Evolutionary conservation across 768 basidiomycete species (phyloP).

Genomic region (Harrya chromipes): DNA sequence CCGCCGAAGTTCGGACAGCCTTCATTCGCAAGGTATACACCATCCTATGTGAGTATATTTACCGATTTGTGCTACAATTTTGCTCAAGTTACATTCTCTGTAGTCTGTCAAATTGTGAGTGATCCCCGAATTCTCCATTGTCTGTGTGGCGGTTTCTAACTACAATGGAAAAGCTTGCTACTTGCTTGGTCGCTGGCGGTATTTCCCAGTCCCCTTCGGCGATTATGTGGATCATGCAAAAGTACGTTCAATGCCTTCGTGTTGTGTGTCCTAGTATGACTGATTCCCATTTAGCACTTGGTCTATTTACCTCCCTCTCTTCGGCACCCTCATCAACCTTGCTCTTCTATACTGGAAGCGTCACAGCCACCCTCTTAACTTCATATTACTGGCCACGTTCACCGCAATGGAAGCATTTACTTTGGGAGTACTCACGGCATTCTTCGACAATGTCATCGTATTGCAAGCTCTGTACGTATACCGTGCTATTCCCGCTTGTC

Average conservation of each 20-base stretch:
- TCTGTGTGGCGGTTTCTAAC: background rate
- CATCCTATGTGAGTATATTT: constrained; percentile 68
- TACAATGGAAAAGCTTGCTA: constrained; percentile 49
- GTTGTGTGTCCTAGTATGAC: background rate
- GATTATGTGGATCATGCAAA: constrained; percentile 65
- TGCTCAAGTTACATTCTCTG: constrained; percentile 2
- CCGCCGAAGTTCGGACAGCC: constrained; percentile 72
- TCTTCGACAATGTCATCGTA: constrained; percentile 68
- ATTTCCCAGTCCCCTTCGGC: constrained; percentile 62
- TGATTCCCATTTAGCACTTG: constrained; percentile 49
- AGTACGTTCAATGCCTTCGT: constrained; percentile 45
- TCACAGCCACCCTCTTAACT: constrained; percentile 85
- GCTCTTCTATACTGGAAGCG: constrained; percentile 89
- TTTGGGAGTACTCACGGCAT: constrained; percentile 80
- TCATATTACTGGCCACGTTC: constrained; percentile 81
- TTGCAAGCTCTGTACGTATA: constrained; percentile 77
- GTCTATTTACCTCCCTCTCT: constrained; percentile 75
- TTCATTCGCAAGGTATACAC: constrained; percentile 92
- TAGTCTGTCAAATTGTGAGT: constrained; percentile 73
- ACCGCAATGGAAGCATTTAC: constrained; percentile 90
- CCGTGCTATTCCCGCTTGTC: background rate
- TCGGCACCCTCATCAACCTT: constrained; percentile 78
- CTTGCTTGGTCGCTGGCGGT: constrained; percentile 69
- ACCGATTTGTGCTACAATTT: background rate
- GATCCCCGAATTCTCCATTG: background rate